Percentiles rank a stretch among this genome's conserved stretches.
Evolutionary conservation across 1,284 basidiomycete species (phyloP).

Genomic region (Phellopilus nigrolimitatus): DNA sequence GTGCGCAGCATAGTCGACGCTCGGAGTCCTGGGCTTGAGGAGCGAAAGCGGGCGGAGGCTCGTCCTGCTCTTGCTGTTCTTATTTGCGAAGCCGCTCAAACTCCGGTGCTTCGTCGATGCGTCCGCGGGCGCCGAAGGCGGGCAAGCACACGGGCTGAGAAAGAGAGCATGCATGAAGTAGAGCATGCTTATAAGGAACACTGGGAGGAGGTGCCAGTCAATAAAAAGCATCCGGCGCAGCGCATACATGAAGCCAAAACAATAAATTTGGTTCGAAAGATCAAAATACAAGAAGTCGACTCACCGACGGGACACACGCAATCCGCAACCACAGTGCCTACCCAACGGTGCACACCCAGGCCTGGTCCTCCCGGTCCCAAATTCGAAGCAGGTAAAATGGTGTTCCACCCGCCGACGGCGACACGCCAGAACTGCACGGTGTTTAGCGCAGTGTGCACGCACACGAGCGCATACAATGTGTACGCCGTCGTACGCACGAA

Average conservation of each 20-base stretch:
- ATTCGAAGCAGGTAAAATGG: not conserved
- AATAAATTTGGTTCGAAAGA: not conserved
- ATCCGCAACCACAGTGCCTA: conserved; percentile 10
- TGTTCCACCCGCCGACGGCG: not conserved
- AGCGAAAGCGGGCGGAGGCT: conserved; percentile 6
- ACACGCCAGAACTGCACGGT: conserved; percentile 13
- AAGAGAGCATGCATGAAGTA: conserved; percentile 6
- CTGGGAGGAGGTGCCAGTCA: not conserved
- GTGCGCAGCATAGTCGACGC: not conserved
- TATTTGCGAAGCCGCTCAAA: too few species aligned
- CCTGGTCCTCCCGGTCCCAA: not conserved
- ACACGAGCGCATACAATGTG: conserved; percentile 7
- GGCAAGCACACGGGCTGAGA: not conserved
- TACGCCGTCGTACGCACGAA: not conserved
- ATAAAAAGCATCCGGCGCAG: too few species aligned
- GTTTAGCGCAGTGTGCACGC: conserved; percentile 4
- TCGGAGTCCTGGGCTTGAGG: not conserved
- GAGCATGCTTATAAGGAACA: conserved; percentile 6
- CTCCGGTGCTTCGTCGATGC: too few species aligned
- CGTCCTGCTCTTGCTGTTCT: not conserved
- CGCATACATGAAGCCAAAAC: too few species aligned
- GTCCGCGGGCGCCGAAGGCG: not conserved
- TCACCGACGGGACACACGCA: conserved; percentile 14
- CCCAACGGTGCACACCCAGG: conserved; percentile 2
- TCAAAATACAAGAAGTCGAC: not conserved